Evolutionary conservation across 768 basidiomycete genomes (phyloP).

Genomic region (Pulveroboletus frians): DNA sequence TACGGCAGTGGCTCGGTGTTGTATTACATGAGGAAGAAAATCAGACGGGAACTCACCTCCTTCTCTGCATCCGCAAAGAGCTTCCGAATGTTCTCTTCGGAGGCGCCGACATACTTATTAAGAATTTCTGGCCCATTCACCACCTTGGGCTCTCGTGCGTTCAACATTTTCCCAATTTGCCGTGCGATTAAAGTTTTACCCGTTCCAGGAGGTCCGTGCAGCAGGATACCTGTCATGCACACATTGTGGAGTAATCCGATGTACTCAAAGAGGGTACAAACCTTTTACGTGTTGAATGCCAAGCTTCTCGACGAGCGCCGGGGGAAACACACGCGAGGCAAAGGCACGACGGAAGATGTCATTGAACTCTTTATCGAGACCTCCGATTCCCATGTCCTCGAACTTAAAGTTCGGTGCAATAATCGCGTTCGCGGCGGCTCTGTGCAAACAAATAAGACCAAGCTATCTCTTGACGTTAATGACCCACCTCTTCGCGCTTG

Average conservation of each 20-base stretch:
- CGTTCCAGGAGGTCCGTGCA: conserved; percentile 95
- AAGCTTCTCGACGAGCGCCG: conserved; percentile 91
- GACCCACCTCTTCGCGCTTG: conserved; percentile 82
- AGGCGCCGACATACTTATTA: conserved; percentile 95
- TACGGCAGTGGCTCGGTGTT: conserved; percentile 27
- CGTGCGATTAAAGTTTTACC: conserved; percentile 98
- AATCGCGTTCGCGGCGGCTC: conserved; percentile 90
- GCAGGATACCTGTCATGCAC: conserved; percentile 65
- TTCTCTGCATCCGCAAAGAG: conserved; percentile 98
- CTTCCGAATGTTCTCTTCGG: conserved; percentile 97
- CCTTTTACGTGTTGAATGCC: conserved; percentile 99
- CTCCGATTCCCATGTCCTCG: conserved; percentile 99
- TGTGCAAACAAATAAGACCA: conserved; percentile 28
- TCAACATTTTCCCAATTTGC: conserved; percentile 99
- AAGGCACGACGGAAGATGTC: conserved; percentile 98
- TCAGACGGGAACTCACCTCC: conserved; percentile 53
- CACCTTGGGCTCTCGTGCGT: conserved; percentile 95
- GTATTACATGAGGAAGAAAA: neutral
- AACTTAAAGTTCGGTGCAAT: conserved; percentile 98
- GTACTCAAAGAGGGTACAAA: conserved; percentile 25
- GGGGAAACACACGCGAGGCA: conserved; percentile 97
- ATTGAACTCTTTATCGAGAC: conserved; percentile 89
- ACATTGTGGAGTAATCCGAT: neutral
- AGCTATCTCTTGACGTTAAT: neutral
- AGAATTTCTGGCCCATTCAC: conserved; percentile 98